Percentiles rank a stretch among this genome's conserved stretches.
Evolutionary conservation across 176 grass and related monocot genomes (phyloP).

Genomic region (Aegilops umbellulata): DNA sequence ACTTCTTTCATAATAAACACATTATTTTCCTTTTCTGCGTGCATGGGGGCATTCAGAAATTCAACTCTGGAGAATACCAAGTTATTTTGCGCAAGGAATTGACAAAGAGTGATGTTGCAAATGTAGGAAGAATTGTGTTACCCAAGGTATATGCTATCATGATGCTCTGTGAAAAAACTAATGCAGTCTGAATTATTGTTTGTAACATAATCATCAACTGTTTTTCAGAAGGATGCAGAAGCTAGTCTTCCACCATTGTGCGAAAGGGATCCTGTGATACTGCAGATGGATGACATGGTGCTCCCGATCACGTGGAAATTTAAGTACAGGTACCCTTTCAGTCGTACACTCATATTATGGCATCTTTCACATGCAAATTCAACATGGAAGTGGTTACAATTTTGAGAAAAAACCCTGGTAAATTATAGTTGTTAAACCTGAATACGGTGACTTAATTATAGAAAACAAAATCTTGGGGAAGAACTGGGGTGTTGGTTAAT

Average conservation of each 20-base stretch:
- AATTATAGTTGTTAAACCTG: not conserved
- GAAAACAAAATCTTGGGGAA: constrained; percentile 3
- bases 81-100: constrained; percentile 76
- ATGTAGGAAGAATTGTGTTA: constrained; percentile 79
- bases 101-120: constrained; percentile 91
- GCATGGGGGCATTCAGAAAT: constrained; percentile 31
- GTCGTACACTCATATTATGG: not conserved
- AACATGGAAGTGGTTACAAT: not conserved
- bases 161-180: not conserved
- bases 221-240: constrained; percentile 84
- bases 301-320: constrained; percentile 80
- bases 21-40: not conserved
- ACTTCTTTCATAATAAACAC: constrained; percentile 21
- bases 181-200: constrained; percentile 11
- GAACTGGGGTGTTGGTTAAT: constrained; percentile 12
- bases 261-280: constrained; percentile 64
- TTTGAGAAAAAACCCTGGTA: not conserved
- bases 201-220: not conserved
- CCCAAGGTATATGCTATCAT: constrained; percentile 63
- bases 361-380: not conserved
- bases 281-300: constrained; percentile 80
- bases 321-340: constrained; percentile 67
- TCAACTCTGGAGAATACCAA: constrained; percentile 54
- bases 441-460: not conserved
- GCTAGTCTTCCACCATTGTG: constrained; percentile 73